Evolutionary conservation across 192 early-diverging fungal genomes (phyloP).

Genomic region (Coemansia sp.): DNA sequence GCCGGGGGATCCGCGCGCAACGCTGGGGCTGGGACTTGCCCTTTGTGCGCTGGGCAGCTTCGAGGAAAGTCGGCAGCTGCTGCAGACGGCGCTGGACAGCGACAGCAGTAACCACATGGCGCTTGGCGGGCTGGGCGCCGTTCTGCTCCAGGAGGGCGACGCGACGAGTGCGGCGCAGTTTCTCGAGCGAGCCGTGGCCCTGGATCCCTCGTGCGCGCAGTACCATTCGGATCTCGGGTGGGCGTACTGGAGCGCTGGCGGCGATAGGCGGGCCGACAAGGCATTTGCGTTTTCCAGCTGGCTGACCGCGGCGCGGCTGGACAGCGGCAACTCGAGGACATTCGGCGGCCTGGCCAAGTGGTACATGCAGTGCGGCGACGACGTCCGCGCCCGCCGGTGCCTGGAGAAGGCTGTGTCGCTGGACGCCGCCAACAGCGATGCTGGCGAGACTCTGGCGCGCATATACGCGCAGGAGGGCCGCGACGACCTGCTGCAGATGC

Average conservation of each 20-base stretch:
- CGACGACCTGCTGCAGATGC: constrained; percentile 39
- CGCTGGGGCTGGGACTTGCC: constrained; percentile 44
- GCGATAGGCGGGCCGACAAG: constrained; percentile 59
- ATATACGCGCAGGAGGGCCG: constrained; percentile 56
- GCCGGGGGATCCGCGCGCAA: constrained; percentile 47
- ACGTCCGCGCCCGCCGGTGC: constrained; percentile 72
- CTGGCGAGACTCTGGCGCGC: constrained; percentile 62
- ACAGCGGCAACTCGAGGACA: constrained; percentile 58
- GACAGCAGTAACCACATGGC: constrained; percentile 47
- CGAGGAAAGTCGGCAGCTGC: constrained; percentile 58
- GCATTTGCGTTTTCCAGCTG: constrained; percentile 59
- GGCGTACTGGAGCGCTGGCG: constrained; percentile 75
- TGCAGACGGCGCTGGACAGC: constrained; percentile 54
- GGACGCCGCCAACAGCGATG: constrained; percentile 64
- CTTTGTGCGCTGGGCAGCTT: constrained; percentile 38
- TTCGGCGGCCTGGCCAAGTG: constrained; percentile 83
- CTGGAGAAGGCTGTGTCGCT: constrained; percentile 75
- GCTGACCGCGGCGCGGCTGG: constrained; percentile 67
- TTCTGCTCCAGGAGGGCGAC: constrained; percentile 55
- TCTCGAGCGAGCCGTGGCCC: constrained; percentile 56
- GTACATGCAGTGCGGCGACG: constrained; percentile 67
- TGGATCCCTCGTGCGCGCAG: constrained; percentile 49
- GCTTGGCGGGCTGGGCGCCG: constrained; percentile 70
- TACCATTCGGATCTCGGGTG: constrained; percentile 67
- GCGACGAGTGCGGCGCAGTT: constrained; percentile 55